A percentile compares a stretch with the other conserved stretches of the same genome.
These are phyloP conservation scores for Beauveria brongniartii DNA, from an alignment of 2,329 filamentous ascomycete species.

Conservation along the genomic window DNA sequence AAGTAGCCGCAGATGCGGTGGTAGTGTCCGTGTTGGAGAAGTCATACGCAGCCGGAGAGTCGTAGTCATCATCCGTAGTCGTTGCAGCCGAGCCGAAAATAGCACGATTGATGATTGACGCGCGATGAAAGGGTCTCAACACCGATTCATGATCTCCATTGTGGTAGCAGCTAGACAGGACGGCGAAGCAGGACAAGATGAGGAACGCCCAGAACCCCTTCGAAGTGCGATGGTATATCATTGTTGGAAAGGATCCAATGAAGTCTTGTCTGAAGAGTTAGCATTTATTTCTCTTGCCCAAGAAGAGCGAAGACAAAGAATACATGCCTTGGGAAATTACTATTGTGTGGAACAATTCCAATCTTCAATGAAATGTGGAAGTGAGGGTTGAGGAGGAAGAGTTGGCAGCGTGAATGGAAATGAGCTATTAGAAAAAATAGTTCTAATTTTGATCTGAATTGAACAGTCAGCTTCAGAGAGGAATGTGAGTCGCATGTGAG, in stretches of 20 bases:
- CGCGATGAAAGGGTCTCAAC: neutral
- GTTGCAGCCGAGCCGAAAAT: no score
- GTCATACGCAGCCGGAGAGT: conserved; percentile 3
- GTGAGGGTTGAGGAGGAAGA: neutral
- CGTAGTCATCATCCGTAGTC: neutral
- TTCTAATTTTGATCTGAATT: neutral
- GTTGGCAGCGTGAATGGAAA: neutral
- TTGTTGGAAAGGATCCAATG: neutral
- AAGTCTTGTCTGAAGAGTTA: neutral
- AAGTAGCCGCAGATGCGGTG: neutral
- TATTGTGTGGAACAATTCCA: neutral
- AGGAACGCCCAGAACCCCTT: neutral
- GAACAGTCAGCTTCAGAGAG: neutral
- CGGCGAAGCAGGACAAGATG: neutral
- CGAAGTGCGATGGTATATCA: neutral
- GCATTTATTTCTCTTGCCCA: neutral
- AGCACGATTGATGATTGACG: neutral
- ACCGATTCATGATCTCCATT: neutral
- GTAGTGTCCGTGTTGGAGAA: neutral
- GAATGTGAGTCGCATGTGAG: conserved; percentile 4
- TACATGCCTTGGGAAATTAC: neutral
- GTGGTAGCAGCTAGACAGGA: neutral
- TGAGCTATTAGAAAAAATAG: neutral
- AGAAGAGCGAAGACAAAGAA: no score
- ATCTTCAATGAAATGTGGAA: neutral